A percentile compares a stretch with the other conserved stretches of the same genome.
phyloP scores from a whole-genome alignment of 2,329 filamentous ascomycete genomes.

The Ceratocystis huliohia region DNA sequence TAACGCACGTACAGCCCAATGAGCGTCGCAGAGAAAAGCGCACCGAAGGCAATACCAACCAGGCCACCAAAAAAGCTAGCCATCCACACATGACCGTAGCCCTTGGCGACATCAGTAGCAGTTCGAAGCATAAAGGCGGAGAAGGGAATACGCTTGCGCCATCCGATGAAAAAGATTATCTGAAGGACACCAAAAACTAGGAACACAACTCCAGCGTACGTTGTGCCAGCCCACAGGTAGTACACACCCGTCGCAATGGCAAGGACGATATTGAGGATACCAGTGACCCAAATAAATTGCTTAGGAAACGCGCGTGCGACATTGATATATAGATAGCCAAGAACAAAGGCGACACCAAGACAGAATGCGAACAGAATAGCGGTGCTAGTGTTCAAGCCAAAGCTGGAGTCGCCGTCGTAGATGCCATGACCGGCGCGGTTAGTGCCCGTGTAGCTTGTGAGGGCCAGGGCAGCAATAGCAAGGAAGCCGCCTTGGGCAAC shows the following conservation, averaged over 20 bases:
- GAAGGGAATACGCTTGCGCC: constrained; percentile 85
- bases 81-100: constrained; percentile 72
- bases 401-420: constrained; percentile 54
- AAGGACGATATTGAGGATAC: constrained; percentile 73
- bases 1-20: constrained; percentile 79
- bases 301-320: constrained; percentile 68
- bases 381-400: constrained; percentile 66
- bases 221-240: constrained; percentile 66
- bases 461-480: constrained; percentile 60
- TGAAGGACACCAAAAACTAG: constrained; percentile 70
- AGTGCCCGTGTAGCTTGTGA: constrained; percentile 64
- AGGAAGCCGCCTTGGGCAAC: constrained; percentile 59
- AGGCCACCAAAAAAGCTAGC: constrained; percentile 77
- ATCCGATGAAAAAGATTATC: constrained; percentile 71
- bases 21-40: constrained; percentile 77
- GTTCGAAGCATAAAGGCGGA: constrained; percentile 81
- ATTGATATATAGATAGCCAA: constrained; percentile 68
- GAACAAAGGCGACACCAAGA: constrained; percentile 60
- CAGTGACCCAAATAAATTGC: constrained; percentile 84
- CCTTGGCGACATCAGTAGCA: constrained; percentile 70
- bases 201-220: constrained; percentile 76
- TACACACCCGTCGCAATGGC: constrained; percentile 78
- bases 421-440: constrained; percentile 69
- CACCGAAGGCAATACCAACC: constrained; percentile 59
- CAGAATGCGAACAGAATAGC: constrained; percentile 74